Conservation (phyloP, 2,329 filamentous ascomycete genomes). For the Raffaelea arxii region DNA sequence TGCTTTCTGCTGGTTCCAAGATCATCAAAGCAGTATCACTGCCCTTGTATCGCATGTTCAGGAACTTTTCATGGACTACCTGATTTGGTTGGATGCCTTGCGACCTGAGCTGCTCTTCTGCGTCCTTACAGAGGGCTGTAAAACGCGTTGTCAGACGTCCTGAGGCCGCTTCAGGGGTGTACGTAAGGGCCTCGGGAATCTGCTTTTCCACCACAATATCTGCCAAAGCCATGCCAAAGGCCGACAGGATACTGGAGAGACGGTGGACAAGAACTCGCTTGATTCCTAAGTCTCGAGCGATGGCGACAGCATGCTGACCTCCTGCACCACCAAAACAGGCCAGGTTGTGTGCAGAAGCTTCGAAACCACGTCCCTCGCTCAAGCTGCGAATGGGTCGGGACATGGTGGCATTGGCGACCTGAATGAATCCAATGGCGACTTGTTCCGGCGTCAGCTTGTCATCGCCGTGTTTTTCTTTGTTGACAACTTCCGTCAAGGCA, state of each 20-base stretch:
- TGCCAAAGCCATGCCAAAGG: slow-evolving; percentile 28
- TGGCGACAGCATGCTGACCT: slow-evolving; percentile 60
- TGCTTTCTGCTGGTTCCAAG: neutral
- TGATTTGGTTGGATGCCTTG: slow-evolving; percentile 71
- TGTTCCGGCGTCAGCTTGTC: slow-evolving; percentile 40
- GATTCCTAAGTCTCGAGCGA: slow-evolving; percentile 58
- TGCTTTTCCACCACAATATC: slow-evolving; percentile 24
- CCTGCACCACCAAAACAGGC: slow-evolving; percentile 65
- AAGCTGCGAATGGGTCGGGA: slow-evolving; percentile 59
- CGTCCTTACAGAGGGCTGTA: neutral
- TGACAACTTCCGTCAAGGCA: slow-evolving; percentile 75
- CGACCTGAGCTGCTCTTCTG: slow-evolving; percentile 37
- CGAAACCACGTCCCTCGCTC: slow-evolving; percentile 62
- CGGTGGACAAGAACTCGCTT: slow-evolving; percentile 59
- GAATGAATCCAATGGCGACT: slow-evolving; percentile 52
- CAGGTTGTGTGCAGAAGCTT: slow-evolving; percentile 58
- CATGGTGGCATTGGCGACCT: slow-evolving; percentile 64
- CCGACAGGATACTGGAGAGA: slow-evolving; percentile 51
- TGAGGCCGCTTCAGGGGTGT: neutral
- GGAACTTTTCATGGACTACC: slow-evolving; percentile 79
- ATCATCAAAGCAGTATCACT: slow-evolving; percentile 84
- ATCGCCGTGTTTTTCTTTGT: slow-evolving; percentile 47
- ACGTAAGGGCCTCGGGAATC: slow-evolving; percentile 11
- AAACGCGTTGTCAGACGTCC: neutral
- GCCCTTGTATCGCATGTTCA: slow-evolving; percentile 85